These are phyloP conservation scores for Pseudozyma hubeiensis DNA, from an alignment of 1,284 basidiomycete species.

Conservation along the genomic window DNA sequence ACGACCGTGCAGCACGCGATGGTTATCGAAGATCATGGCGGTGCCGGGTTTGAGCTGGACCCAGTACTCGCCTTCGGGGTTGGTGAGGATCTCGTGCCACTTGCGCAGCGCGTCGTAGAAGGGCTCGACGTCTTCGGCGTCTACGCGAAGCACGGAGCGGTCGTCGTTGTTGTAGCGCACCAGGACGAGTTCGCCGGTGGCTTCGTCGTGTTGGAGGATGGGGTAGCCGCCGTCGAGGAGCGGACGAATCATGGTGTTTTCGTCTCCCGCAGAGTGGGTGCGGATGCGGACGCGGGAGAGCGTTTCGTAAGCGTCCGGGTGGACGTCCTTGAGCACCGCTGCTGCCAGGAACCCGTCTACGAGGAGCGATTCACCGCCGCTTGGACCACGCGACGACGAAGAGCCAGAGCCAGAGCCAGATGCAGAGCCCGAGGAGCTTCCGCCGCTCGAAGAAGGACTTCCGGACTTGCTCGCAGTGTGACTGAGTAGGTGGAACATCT, in stretches of 20 bases:
- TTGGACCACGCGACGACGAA: conserved; percentile 72
- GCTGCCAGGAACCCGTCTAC: conserved; percentile 96
- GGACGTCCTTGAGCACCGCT: conserved; percentile 78
- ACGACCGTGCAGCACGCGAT: conserved; percentile 92
- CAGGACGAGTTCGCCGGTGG: conserved; percentile 77
- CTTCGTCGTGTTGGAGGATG: conserved; percentile 70
- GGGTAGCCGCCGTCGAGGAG: conserved; percentile 56
- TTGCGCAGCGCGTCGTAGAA: conserved; percentile 85
- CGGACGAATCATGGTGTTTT: conserved; percentile 58
- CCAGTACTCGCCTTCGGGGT: conserved; percentile 89
- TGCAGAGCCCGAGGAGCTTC: conserved; percentile 4
- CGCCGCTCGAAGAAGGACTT: not conserved
- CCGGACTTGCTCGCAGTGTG: conserved; percentile 42
- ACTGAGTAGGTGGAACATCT: conserved; percentile 92
- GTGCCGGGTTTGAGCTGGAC: conserved; percentile 86
- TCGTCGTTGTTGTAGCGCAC: conserved; percentile 97
- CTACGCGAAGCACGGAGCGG: conserved; percentile 69
- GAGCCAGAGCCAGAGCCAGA: conserved; percentile 19
- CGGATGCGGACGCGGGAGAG: conserved; percentile 80
- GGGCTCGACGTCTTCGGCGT: conserved; percentile 41
- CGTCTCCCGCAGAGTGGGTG: conserved; percentile 80
- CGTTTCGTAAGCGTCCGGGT: conserved; percentile 80
- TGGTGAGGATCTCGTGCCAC: conserved; percentile 80
- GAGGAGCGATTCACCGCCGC: conserved; percentile 86
- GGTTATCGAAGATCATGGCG: conserved; percentile 89